Evolutionary conservation across 176 grass and related monocot genomes (phyloP).

Genomic region (Poa pratensis): DNA sequence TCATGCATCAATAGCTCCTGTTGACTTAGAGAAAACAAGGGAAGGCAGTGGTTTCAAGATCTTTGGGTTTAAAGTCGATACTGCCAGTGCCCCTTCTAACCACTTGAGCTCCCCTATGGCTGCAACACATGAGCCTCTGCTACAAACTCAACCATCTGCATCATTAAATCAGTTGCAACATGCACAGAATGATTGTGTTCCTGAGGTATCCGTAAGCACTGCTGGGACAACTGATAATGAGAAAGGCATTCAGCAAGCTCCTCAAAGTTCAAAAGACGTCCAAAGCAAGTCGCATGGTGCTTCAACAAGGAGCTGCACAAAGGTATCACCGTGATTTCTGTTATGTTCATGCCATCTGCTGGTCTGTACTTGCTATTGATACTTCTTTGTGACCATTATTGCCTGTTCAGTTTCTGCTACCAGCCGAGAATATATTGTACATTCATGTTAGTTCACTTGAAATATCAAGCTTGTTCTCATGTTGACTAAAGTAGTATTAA

Average conservation of each 20-base stretch:
- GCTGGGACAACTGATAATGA: constrained; percentile 59
- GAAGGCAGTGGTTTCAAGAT: constrained; percentile 78
- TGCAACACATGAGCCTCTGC: constrained; percentile 52
- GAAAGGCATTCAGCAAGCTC: constrained; percentile 53
- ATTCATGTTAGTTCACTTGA: neutral
- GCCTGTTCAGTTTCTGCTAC: neutral
- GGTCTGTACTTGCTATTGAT: neutral
- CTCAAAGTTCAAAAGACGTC: constrained; percentile 56
- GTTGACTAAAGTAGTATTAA: neutral
- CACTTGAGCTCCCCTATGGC: constrained; percentile 57
- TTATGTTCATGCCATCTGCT: neutral
- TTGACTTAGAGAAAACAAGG: constrained; percentile 67
- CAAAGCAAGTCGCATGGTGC: constrained; percentile 64
- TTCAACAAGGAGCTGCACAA: constrained; percentile 86
- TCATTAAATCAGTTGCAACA: constrained; percentile 44
- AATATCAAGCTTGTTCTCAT: neutral
- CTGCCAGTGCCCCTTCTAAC: constrained; percentile 46
- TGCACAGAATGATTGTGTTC: constrained; percentile 58
- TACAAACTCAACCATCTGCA: constrained; percentile 43
- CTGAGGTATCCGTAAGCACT: constrained; percentile 74
- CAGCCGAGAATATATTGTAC: neutral
- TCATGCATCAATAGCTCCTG: constrained; percentile 57
- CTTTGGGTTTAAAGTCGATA: constrained; percentile 87
- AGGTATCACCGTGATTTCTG: constrained; percentile 51
- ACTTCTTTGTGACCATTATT: neutral